A percentile compares a stretch with the other conserved stretches of the same genome.
These are phyloP conservation scores for Xylariaceae sp. DNA, from an alignment of 2,329 filamentous ascomycete genomes.

Conservation along the genomic window DNA sequence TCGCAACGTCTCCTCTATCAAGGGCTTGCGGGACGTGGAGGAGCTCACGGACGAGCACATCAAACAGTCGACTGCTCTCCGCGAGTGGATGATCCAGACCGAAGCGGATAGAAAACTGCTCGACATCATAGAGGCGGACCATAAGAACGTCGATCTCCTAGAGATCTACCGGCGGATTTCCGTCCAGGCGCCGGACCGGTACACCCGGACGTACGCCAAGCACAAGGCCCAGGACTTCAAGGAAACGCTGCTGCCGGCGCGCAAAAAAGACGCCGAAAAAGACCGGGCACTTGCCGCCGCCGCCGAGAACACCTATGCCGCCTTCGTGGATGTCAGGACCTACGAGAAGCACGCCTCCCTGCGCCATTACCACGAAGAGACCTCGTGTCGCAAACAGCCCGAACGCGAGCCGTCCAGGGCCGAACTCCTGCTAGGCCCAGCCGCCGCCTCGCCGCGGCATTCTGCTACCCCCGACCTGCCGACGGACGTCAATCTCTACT, in stretches of 20 bases:
- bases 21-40: slow-evolving; percentile 6
- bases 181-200: not conserved
- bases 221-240: slow-evolving; percentile 2
- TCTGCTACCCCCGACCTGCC: not conserved
- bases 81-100: slow-evolving; percentile 17
- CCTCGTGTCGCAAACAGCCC: not conserved
- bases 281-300: slow-evolving; percentile 18
- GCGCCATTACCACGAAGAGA: slow-evolving; percentile 7
- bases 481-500: slow-evolving; percentile 6
- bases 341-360: slow-evolving; percentile 13
- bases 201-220: slow-evolving; percentile 8
- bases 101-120: slow-evolving; percentile 16
- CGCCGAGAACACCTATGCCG: slow-evolving; percentile 18
- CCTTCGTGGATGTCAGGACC: slow-evolving; percentile 18
- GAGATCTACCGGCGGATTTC: not conserved
- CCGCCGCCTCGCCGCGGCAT: slow-evolving; percentile 19
- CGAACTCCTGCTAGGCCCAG: slow-evolving; percentile 24
- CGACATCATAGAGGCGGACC: slow-evolving; percentile 5
- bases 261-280: slow-evolving; percentile 1
- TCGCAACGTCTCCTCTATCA: not conserved
- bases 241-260: not conserved
- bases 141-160: slow-evolving; percentile 6
- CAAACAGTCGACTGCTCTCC: slow-evolving; percentile 19
- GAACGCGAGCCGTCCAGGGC: slow-evolving; percentile 14
- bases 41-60: slow-evolving; percentile 13